Evolutionary conservation across 805 yeast species (phyloP).

Genomic region (Pichia exigua): DNA sequence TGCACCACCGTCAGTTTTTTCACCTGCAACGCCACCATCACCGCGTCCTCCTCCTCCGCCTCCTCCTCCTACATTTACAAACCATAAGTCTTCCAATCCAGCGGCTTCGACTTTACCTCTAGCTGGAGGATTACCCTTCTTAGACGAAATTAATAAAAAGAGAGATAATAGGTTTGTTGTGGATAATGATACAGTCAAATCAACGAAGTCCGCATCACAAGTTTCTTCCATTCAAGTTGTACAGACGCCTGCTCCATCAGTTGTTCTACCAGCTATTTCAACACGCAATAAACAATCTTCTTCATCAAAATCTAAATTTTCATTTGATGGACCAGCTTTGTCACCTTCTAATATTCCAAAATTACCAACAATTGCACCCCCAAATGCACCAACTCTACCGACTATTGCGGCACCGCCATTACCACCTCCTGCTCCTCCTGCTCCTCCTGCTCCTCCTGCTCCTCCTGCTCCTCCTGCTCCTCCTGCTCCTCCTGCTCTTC

Average conservation of each 20-base stretch:
- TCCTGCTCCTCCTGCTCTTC: slow-evolving; percentile 18
- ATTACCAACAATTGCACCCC: slow-evolving; percentile 18
- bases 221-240: background rate
- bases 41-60: slow-evolving; percentile 17
- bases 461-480: slow-evolving; percentile 16
- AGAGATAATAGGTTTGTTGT: slow-evolving; percentile 41
- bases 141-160: slow-evolving; percentile 45
- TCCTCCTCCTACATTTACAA: slow-evolving; percentile 8
- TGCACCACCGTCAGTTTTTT: background rate
- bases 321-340: slow-evolving; percentile 17
- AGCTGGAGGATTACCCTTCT: slow-evolving; percentile 39
- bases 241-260: slow-evolving; percentile 3
- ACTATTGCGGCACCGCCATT: too few species aligned
- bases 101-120: slow-evolving; percentile 14
- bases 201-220: background rate
- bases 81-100: background rate
- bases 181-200: slow-evolving; percentile 24
- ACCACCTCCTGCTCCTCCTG: slow-evolving; percentile 14
- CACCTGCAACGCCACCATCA: slow-evolving; percentile 13
- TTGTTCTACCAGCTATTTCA: slow-evolving; percentile 19
- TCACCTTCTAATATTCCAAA: slow-evolving; percentile 11
- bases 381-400: slow-evolving; percentile 4
- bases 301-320: background rate
- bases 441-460: slow-evolving; percentile 14
- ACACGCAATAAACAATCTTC: background rate